Conservation (phyloP, 306 rosid genomes). For the Lathyrus oleraceus region DNA sequence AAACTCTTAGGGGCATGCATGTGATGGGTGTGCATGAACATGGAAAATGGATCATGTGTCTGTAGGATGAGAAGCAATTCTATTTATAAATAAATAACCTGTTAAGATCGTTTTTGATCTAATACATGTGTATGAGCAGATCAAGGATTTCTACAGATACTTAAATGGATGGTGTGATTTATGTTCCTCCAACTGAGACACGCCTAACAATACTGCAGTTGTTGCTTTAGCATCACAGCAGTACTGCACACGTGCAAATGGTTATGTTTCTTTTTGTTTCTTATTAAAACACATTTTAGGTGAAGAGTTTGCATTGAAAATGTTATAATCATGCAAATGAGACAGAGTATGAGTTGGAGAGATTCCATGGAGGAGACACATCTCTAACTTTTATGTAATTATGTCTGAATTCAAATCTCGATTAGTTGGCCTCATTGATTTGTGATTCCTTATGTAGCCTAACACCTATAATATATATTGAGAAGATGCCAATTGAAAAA, state of each 20-base stretch:
- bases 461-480: conserved; percentile 22
- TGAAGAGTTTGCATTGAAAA: background rate
- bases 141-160: background rate
- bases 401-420: conserved; percentile 36
- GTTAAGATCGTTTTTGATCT: background rate
- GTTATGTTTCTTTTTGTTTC: background rate
- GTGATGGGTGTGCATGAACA: background rate
- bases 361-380: conserved; percentile 28
- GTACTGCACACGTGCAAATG: background rate
- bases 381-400: background rate
- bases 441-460: conserved; percentile 33
- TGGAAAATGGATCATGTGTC: conserved; percentile 21
- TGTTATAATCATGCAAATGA: conserved; percentile 2
- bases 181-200: background rate
- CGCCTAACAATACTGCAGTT: background rate
- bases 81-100: background rate
- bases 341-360: conserved; percentile 30
- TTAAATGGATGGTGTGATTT: background rate
- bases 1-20: background rate
- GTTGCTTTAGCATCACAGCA: background rate
- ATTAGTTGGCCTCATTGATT: conserved; percentile 28
- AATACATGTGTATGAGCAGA: background rate
- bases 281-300: background rate
- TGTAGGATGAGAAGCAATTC: background rate
- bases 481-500: conserved; percentile 23